Percentiles rank a stretch among this genome's conserved stretches.
Evolutionary conservation across 2,329 filamentous ascomycete genomes (phyloP).

Genomic region (Cercospora sp.): DNA sequence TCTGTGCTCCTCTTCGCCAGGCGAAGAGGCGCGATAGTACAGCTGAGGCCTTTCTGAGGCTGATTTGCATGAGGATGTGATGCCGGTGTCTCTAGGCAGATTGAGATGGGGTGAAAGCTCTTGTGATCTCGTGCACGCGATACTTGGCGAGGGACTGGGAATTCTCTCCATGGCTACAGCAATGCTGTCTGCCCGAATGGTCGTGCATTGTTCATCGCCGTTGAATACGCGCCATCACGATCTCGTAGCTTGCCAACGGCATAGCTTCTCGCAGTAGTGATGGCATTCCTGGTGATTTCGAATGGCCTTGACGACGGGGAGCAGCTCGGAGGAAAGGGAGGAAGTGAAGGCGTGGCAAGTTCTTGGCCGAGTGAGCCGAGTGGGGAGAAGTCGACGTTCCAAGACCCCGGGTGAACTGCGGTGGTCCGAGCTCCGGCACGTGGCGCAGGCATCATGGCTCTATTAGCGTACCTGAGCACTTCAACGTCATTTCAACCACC

Average conservation of each 20-base stretch:
- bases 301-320: neutral
- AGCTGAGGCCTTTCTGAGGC: neutral
- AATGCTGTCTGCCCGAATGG: no score
- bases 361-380: neutral
- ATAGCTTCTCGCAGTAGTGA: no score
- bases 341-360: neutral
- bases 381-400: neutral
- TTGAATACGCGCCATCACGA: no score
- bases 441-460: neutral
- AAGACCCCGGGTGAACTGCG: neutral
- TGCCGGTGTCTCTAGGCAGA: no score
- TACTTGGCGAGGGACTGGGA: no score
- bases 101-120: no score
- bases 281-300: neutral
- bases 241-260: no score
- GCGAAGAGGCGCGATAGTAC: neutral
- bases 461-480: neutral
- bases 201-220: no score
- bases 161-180: no score
- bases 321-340: neutral
- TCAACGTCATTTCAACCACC: constrained; percentile 1
- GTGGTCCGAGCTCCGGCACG: neutral
- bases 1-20: neutral
- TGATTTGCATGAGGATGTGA: no score
- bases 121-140: no score